Percentiles rank a stretch among this genome's conserved stretches.
These are phyloP conservation scores for Volvox carteri DNA, from an alignment of 163 green algal species.

Conservation along the genomic window DNA sequence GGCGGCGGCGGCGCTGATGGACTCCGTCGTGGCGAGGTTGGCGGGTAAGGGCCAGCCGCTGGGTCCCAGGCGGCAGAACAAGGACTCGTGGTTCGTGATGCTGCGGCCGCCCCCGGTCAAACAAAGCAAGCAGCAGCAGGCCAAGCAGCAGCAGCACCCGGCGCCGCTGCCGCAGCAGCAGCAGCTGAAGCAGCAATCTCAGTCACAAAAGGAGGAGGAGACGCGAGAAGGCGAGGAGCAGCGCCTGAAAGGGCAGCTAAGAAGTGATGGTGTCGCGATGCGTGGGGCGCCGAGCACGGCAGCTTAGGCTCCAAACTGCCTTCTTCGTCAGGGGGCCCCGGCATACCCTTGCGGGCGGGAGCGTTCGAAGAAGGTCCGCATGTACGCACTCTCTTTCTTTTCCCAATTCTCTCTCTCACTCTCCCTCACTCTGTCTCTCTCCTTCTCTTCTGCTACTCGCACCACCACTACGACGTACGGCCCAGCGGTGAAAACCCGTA, in stretches of 20 bases:
- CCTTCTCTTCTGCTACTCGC: too few relatives aligned
- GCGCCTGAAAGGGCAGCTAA: background rate
- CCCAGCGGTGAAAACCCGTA: too few relatives aligned
- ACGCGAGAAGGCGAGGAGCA: background rate
- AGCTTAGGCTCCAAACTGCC: background rate
- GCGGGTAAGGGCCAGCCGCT: slow-evolving; percentile 17
- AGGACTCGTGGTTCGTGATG: background rate
- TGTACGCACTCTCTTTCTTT: too few relatives aligned
- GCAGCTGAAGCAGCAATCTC: background rate
- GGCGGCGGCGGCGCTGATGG: slow-evolving; percentile 28
- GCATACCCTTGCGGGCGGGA: too few relatives aligned
- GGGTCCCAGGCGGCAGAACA: background rate
- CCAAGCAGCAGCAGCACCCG: background rate
- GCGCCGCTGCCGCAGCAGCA: background rate
- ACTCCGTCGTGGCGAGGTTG: slow-evolving; percentile 25
- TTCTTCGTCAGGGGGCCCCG: too few relatives aligned
- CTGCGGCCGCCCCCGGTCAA: slow-evolving; percentile 3
- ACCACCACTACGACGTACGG: too few relatives aligned
- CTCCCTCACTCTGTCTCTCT: too few relatives aligned
- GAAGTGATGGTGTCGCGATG: background rate
- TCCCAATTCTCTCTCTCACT: too few relatives aligned
- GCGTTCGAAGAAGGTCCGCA: too few relatives aligned
- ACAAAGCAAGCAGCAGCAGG: background rate
- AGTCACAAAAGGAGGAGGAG: too few relatives aligned
- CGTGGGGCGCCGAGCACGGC: background rate